Percentiles rank a stretch among this genome's conserved stretches.
These are phyloP conservation scores for Fusarium sp. DNA, from an alignment of 2,329 filamentous ascomycete species.

Conservation along the genomic window DNA sequence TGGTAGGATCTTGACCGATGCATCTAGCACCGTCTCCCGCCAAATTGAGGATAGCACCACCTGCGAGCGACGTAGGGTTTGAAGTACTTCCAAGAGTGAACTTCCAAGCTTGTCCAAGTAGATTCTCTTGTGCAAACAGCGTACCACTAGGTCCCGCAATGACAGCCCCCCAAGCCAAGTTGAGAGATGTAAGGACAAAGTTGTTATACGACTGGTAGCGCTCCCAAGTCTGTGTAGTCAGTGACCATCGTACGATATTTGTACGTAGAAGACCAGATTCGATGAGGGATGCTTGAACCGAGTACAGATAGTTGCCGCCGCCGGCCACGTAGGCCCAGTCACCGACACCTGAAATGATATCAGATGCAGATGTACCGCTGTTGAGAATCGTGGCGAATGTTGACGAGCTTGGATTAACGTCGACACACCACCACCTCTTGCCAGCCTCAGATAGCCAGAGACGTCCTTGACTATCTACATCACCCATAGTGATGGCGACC, in stretches of 20 bases:
- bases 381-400: not conserved
- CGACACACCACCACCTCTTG: not conserved
- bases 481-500: not conserved
- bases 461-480: not conserved
- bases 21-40: conserved; percentile 11
- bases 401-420: not conserved
- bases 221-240: conserved; percentile 18
- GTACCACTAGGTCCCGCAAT: conserved; percentile 1
- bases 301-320: conserved; percentile 14
- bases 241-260: conserved; percentile 21
- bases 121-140: conserved; percentile 9
- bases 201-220: conserved; percentile 9
- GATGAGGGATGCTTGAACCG: conserved; percentile 11
- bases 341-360: not conserved
- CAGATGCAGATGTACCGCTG: not conserved
- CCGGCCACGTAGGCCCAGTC: not conserved
- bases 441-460: not conserved
- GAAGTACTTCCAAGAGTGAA: conserved; percentile 5
- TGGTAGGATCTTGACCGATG: not conserved
- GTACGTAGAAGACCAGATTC: not conserved
- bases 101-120: conserved; percentile 13
- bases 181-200: conserved; percentile 10
- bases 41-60: conserved; percentile 2
- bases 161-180: conserved; percentile 7
- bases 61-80: not conserved